Evolutionary conservation across 2,329 filamentous ascomycete species (phyloP).

Genomic region (Colletotrichum lini): DNA sequence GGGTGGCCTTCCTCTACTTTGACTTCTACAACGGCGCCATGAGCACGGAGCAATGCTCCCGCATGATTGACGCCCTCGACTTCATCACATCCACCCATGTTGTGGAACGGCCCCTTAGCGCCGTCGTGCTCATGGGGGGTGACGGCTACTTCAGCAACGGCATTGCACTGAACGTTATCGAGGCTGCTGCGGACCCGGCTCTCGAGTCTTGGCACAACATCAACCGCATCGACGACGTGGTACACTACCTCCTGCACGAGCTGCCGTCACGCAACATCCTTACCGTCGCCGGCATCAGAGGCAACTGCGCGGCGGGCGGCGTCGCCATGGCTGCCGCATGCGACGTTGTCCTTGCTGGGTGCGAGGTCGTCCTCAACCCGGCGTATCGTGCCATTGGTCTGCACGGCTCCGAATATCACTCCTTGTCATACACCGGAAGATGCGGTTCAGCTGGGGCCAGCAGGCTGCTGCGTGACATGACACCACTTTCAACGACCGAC

Average conservation of each 20-base stretch:
- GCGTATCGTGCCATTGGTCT: constrained; percentile 56
- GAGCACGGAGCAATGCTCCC: constrained; percentile 56
- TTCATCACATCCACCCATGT: constrained; percentile 51
- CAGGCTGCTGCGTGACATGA: constrained; percentile 54
- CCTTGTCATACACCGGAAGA: constrained; percentile 55
- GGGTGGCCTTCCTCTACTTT: constrained; percentile 57
- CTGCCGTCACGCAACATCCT: constrained; percentile 53
- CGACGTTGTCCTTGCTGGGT: constrained; percentile 54
- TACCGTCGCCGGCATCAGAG: constrained; percentile 56
- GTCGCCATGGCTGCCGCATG: constrained; percentile 58
- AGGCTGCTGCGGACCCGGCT: constrained; percentile 54
- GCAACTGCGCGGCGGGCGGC: constrained; percentile 60
- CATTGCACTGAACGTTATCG: constrained; percentile 60
- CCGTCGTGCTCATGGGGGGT: constrained; percentile 57
- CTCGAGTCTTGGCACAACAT: constrained; percentile 60
- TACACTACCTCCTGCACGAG: constrained; percentile 55
- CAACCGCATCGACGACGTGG: constrained; percentile 60
- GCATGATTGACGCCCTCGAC: constrained; percentile 54
- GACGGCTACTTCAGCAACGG: constrained; percentile 59
- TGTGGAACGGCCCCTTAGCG: constrained; percentile 49
- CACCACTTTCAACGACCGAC: constrained; percentile 54
- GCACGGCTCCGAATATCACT: constrained; percentile 59
- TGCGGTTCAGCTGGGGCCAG: constrained; percentile 52
- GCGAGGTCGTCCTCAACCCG: constrained; percentile 57
- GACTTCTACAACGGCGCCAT: constrained; percentile 62